Conservation (phyloP, 148 eudicot species). For the Amaranthus hypochondriacus region DNA sequence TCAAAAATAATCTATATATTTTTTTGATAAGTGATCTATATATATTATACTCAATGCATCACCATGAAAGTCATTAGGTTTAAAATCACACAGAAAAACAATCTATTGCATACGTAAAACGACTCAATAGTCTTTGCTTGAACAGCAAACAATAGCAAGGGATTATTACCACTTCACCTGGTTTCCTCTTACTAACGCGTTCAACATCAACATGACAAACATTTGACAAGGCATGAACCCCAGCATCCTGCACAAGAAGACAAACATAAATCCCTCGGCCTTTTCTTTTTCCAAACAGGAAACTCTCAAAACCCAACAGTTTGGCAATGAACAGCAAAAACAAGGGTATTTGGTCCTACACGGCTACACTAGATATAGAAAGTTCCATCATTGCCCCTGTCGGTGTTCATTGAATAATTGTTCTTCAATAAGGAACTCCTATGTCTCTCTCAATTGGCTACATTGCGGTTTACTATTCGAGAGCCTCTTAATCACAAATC, state of each 20-base stretch:
- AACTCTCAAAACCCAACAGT: not conserved
- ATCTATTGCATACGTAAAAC: not conserved
- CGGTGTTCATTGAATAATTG: not conserved
- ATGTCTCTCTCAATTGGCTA: too few relatives aligned
- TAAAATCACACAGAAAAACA: not conserved
- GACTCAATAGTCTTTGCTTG: not conserved
- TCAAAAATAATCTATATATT: not conserved
- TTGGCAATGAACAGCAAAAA: not conserved
- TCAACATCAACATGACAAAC: slow-evolving; percentile 96
- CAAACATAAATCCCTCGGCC: not conserved
- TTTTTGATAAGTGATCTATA: too few relatives aligned
- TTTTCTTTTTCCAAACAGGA: not conserved
- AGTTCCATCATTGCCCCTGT: not conserved
- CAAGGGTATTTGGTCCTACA: not conserved
- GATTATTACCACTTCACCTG: slow-evolving; percentile 81
- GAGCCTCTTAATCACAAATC: too few relatives aligned
- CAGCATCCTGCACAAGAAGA: slow-evolving; percentile 65
- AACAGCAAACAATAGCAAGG: not conserved
- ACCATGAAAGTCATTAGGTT: not conserved
- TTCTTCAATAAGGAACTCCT: not conserved
- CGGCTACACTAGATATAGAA: not conserved
- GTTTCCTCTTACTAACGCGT: slow-evolving; percentile 90
- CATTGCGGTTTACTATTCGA: too few relatives aligned
- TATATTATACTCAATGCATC: not conserved
- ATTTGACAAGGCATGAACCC: slow-evolving; percentile 96